Evolutionary conservation across 192 early-diverging fungal genomes (phyloP).

Genomic region (Mortierella hygrophila): DNA sequence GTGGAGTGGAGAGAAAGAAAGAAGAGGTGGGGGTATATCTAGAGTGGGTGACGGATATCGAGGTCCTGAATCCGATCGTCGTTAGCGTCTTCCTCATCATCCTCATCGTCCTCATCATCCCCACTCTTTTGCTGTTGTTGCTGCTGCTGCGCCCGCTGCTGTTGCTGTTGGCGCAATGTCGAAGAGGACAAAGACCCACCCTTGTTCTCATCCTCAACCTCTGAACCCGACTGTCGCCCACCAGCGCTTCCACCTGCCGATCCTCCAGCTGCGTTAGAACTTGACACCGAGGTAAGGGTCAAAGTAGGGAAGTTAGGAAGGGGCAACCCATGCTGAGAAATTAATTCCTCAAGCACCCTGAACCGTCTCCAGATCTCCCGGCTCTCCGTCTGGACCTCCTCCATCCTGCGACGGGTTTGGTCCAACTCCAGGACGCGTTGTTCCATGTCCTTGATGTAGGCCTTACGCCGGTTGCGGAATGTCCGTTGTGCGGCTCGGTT

Average conservation of each 20-base stretch:
- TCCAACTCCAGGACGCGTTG: conserved; percentile 74
- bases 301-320: conserved; percentile 11
- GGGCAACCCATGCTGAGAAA: conserved; percentile 7
- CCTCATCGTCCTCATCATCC: background rate
- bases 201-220: background rate
- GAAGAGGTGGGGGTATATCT: background rate
- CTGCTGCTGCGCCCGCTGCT: conserved; percentile 6
- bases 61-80: conserved; percentile 15
- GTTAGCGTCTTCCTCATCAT: conserved; percentile 16
- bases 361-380: conserved; percentile 43
- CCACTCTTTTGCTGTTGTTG: background rate
- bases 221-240: background rate
- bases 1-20: background rate
- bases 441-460: conserved; percentile 86
- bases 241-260: background rate
- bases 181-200: background rate
- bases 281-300: conserved; percentile 17
- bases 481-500: conserved; percentile 94
- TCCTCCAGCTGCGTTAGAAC: background rate
- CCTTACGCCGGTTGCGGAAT: conserved; percentile 88
- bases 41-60: conserved; percentile 14
- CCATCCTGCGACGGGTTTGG: conserved; percentile 36
- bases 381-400: conserved; percentile 47
- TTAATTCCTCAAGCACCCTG: conserved; percentile 15
- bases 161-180: conserved; percentile 3